These are phyloP conservation scores for Colletotrichum orchidophilum DNA, from an alignment of 2,329 filamentous ascomycete genomes.

Conservation along the genomic window DNA sequence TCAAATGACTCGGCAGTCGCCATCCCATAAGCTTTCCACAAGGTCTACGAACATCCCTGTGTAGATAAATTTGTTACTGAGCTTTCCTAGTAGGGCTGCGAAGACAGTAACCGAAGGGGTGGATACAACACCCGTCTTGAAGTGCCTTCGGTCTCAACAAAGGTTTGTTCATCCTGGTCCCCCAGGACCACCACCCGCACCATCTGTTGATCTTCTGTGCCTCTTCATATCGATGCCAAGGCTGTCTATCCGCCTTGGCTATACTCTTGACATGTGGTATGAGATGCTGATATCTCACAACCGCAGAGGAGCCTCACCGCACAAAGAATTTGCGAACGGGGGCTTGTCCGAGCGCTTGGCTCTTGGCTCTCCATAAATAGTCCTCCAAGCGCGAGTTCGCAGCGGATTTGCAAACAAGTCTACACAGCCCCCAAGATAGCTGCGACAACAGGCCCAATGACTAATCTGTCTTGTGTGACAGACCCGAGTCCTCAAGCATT, in stretches of 20 bases:
- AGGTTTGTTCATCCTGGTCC: background rate
- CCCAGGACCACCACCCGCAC: background rate
- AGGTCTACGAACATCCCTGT: background rate
- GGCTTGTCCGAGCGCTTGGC: constrained; percentile 21
- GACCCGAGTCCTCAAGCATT: background rate
- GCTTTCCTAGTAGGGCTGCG: background rate
- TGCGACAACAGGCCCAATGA: background rate
- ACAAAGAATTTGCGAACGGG: constrained; percentile 7
- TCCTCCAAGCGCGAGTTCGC: background rate
- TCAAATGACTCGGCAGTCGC: background rate
- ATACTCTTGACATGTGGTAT: background rate
- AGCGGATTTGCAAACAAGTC: background rate
- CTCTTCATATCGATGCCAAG: constrained; percentile 6
- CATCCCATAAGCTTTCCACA: background rate
- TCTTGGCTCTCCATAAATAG: constrained; percentile 13
- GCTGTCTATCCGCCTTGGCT: constrained; percentile 11
- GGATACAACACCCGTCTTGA: constrained; percentile 9
- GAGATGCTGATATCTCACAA: background rate
- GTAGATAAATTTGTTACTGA: background rate
- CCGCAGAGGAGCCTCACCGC: background rate
- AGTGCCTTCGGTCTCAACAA: constrained; percentile 22
- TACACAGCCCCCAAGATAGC: background rate
- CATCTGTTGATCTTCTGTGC: background rate
- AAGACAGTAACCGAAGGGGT: background rate
- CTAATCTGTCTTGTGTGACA: background rate